Percentiles rank a stretch among this genome's conserved stretches.
Evolutionary conservation across 2,329 filamentous ascomycete species (phyloP).

Genomic region (Neopestalotiopsis sp.): DNA sequence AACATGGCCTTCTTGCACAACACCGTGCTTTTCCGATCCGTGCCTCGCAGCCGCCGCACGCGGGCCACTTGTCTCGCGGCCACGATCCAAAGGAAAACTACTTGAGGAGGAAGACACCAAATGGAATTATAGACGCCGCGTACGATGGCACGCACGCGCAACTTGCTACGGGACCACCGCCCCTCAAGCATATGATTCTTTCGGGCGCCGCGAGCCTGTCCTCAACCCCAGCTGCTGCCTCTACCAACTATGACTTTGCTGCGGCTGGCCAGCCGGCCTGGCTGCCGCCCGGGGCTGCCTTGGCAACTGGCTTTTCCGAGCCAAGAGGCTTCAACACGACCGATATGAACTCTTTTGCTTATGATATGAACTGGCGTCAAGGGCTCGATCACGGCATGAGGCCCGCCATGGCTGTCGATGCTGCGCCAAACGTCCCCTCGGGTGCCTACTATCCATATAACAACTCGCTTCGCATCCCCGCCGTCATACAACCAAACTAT

Average conservation of each 20-base stretch:
- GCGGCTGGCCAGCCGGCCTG: constrained; percentile 25
- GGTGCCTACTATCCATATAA: constrained; percentile 33
- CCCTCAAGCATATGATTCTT: constrained; percentile 82
- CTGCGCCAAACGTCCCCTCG: constrained; percentile 29
- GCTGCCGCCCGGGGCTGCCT: constrained; percentile 24
- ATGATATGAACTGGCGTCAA: constrained; percentile 26
- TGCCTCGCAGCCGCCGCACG: constrained; percentile 37
- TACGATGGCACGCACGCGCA: constrained; percentile 86
- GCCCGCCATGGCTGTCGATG: constrained; percentile 30
- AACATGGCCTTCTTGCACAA: constrained; percentile 26
- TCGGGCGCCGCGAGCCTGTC: constrained; percentile 52
- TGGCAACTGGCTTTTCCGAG: constrained; percentile 24
- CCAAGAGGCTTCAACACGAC: constrained; percentile 21
- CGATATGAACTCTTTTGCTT: constrained; percentile 24
- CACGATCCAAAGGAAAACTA: constrained; percentile 68
- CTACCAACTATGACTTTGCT: constrained; percentile 26
- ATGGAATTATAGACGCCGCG: constrained; percentile 87
- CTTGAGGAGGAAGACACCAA: constrained; percentile 89
- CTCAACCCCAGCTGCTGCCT: constrained; percentile 22
- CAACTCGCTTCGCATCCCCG: constrained; percentile 33
- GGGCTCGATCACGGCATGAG: constrained; percentile 26
- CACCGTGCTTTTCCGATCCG: constrained; percentile 42
- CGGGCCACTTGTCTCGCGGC: constrained; percentile 32
- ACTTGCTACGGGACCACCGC: constrained; percentile 73
- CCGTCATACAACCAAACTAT: constrained; percentile 37